Evolutionary conservation across 75 land plant species (phyloP).

Genomic region (Adiantum capillusveneris): DNA sequence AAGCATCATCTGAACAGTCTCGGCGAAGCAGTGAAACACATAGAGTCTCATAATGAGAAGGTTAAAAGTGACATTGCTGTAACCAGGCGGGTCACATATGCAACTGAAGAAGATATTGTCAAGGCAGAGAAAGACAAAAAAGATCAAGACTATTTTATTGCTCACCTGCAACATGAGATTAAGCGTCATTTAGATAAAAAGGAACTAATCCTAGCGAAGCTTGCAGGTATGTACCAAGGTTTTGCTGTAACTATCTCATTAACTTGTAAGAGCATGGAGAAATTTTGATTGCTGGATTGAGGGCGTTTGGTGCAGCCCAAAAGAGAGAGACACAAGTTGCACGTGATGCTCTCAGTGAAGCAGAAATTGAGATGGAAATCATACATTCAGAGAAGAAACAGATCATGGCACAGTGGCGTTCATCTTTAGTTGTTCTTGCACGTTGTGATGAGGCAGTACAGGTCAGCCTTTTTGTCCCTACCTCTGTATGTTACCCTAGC

Average conservation of each 20-base stretch:
- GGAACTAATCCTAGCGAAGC: constrained; percentile 14
- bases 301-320: constrained; percentile 10
- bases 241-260: too few species aligned
- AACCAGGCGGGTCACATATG: constrained; percentile 26
- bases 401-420: constrained; percentile 25
- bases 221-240: constrained; percentile 27
- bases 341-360: constrained; percentile 20
- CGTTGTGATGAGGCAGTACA: constrained; percentile 25
- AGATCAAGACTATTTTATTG: constrained; percentile 25
- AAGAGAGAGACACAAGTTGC: constrained; percentile 22
- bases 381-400: constrained; percentile 25
- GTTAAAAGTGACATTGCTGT: constrained; percentile 24
- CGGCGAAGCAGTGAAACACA: constrained; percentile 9
- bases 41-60: constrained; percentile 14
- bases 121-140: constrained; percentile 23
- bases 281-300: background rate
- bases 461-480: too few species aligned
- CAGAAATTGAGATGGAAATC: constrained; percentile 25
- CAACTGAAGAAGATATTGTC: constrained; percentile 16
- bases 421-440: constrained; percentile 23
- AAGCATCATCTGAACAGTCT: constrained; percentile 16
- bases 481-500: too few species aligned
- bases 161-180: constrained; percentile 12
- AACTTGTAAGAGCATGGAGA: background rate
- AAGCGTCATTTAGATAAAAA: constrained; percentile 10